phyloP scores from a whole-genome alignment of 257 asterid genomes.

The Solanum gandarillasii region DNA sequence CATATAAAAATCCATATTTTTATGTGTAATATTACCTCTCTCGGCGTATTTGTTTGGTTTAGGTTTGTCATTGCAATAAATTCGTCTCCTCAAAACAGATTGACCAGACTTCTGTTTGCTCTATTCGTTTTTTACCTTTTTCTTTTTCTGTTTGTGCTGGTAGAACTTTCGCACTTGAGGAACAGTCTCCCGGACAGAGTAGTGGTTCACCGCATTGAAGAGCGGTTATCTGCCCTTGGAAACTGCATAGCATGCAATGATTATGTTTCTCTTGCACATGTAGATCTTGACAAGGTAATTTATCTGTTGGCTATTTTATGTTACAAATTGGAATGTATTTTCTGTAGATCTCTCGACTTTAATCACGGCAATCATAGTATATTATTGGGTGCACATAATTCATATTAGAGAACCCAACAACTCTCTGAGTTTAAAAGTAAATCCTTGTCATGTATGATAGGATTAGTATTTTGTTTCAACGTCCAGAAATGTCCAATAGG shows the following conservation, averaged over 20 bases:
- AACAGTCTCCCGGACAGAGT: conserved; percentile 78
- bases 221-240: conserved; percentile 81
- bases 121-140: too few relatives aligned
- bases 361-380: not conserved
- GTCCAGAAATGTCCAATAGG: not conserved
- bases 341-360: not conserved
- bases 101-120: too few relatives aligned
- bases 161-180: conserved; percentile 81
- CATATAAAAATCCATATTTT: not conserved
- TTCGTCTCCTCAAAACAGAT: too few relatives aligned
- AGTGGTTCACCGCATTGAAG: conserved; percentile 85
- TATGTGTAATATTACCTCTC: too few relatives aligned
- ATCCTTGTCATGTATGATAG: not conserved
- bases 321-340: not conserved
- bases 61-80: too few relatives aligned
- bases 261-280: conserved; percentile 79
- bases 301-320: not conserved
- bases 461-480: not conserved
- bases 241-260: conserved; percentile 90
- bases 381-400: not conserved
- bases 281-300: conserved; percentile 72
- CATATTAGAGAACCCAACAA: not conserved
- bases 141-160: not conserved
- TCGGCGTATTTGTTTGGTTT: too few relatives aligned
- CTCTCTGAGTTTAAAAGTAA: not conserved